Conservation (phyloP, 1,284 basidiomycete genomes). For the Moesziomyces antarcticus region DNA sequence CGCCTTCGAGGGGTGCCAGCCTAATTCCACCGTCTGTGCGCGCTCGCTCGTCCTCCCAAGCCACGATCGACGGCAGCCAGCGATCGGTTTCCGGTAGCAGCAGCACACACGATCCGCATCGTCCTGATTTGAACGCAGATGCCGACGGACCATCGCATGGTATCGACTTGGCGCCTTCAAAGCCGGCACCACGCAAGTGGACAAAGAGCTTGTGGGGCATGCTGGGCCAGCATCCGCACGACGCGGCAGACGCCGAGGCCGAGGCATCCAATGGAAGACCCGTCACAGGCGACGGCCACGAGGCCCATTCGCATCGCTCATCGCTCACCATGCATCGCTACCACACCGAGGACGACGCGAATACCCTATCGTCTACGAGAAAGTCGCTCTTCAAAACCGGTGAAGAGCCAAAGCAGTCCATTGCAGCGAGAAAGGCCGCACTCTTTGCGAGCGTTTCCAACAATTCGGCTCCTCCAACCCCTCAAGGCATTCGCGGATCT, state of each 20-base stretch:
- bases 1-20: constrained; percentile 30
- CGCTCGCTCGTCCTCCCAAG: constrained; percentile 21
- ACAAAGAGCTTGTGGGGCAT: constrained; percentile 51
- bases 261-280: constrained; percentile 7
- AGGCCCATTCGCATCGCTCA: constrained; percentile 11
- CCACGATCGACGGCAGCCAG: constrained; percentile 17
- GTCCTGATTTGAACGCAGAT: neutral
- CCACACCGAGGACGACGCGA: constrained; percentile 25
- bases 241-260: constrained; percentile 7
- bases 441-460: constrained; percentile 21
- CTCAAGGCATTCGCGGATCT: constrained; percentile 8
- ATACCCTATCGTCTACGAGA: constrained; percentile 9
- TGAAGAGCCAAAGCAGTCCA: constrained; percentile 32
- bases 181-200: constrained; percentile 31
- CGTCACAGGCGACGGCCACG: constrained; percentile 18
- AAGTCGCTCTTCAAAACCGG: constrained; percentile 31
- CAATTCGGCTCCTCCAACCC: constrained; percentile 27
- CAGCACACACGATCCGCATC: constrained; percentile 5
- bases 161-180: constrained; percentile 3
- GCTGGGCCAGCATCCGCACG: constrained; percentile 22
- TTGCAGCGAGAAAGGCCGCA: constrained; percentile 38
- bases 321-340: constrained; percentile 36
- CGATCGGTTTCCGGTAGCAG: constrained; percentile 14
- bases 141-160: constrained; percentile 6
- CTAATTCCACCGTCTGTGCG: constrained; percentile 13